phyloP scores from a whole-genome alignment of 768 basidiomycete species.

The Naematelia encephala region DNA sequence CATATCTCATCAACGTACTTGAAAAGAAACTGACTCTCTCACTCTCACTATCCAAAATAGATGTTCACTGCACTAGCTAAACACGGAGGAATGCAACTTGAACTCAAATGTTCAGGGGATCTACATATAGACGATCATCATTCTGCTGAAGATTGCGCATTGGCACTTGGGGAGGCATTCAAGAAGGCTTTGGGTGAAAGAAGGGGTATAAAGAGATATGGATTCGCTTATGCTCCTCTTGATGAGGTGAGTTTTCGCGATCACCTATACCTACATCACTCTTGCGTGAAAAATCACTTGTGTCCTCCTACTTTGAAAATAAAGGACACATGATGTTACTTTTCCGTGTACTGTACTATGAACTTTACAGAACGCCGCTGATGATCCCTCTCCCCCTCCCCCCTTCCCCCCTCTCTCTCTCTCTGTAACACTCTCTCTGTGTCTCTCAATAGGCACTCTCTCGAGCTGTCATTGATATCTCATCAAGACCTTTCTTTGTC shows the following conservation, averaged over 20 bases:
- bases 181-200: conserved; percentile 93
- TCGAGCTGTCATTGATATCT: conserved; percentile 95
- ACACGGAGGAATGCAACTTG: conserved; percentile 89
- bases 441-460: conserved; percentile 92
- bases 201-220: conserved; percentile 88
- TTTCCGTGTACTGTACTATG: conserved; percentile 11
- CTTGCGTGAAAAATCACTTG: too few species aligned
- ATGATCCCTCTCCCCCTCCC: too few species aligned
- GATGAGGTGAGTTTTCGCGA: conserved; percentile 72
- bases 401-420: too few species aligned
- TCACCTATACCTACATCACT: neutral
- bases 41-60: too few species aligned
- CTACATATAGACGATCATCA: conserved; percentile 98
- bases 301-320: too few species aligned
- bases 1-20: too few species aligned
- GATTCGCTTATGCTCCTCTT: conserved; percentile 91
- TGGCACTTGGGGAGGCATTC: conserved; percentile 64
- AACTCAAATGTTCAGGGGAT: conserved; percentile 88
- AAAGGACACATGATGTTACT: conserved; percentile 5
- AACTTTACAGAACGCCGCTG: too few species aligned
- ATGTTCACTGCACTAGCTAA: conserved; percentile 98
- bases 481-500: conserved; percentile 92
- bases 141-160: conserved; percentile 81
- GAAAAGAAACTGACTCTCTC: too few species aligned
- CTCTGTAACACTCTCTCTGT: too few species aligned